Percentiles rank a stretch among this genome's conserved stretches.
These are phyloP conservation scores for Pseudogymnoascus sp. DNA, from an alignment of 2,329 filamentous ascomycete species.

Conservation along the genomic window DNA sequence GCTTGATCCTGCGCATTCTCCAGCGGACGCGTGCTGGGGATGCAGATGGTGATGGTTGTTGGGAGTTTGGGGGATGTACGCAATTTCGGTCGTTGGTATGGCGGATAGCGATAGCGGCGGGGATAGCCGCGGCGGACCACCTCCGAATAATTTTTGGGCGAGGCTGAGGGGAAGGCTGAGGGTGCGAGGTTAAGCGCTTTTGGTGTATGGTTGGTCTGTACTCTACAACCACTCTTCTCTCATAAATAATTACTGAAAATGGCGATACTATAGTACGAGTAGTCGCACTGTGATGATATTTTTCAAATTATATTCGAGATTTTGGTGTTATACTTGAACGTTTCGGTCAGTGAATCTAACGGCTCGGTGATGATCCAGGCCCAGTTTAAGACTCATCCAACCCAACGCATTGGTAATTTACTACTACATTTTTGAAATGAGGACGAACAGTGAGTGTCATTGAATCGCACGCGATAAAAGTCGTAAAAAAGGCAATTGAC, in stretches of 20 bases:
- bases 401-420: not conserved
- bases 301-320: not conserved
- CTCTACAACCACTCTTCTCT: not conserved
- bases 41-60: not conserved
- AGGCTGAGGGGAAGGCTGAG: not conserved
- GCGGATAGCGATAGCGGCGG: not conserved
- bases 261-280: not conserved
- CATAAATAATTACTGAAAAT: not conserved
- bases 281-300: not conserved
- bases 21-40: not conserved
- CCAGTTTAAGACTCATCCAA: not conserved
- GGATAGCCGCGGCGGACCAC: not conserved
- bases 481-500: not conserved
- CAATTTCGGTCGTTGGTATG: not conserved
- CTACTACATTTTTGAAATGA: not conserved
- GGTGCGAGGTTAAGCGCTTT: not conserved
- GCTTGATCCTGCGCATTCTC: not conserved
- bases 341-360: not conserved
- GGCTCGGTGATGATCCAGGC: not conserved
- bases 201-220: not conserved
- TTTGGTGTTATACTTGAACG: not conserved
- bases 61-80: not conserved
- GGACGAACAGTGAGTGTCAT: not conserved
- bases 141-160: not conserved
- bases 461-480: not conserved